Conservation (phyloP, 352 stramenopile genomes). For the Globisporangium rhizosaccharum region DNA sequence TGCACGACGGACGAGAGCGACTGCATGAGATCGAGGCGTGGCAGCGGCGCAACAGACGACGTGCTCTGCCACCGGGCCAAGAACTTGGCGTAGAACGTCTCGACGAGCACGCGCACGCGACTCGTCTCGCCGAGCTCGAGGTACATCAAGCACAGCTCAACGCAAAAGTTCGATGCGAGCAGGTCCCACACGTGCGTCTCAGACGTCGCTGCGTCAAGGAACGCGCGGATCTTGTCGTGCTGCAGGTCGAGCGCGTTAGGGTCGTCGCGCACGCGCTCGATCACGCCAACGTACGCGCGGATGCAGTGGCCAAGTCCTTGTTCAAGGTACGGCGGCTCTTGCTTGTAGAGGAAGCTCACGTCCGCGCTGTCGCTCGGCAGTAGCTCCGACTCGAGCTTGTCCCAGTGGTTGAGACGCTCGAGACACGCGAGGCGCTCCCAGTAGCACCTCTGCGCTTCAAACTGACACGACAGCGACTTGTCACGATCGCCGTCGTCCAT, state of each 20-base stretch:
- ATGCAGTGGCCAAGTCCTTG: slow-evolving; percentile 56
- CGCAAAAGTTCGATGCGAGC: slow-evolving; percentile 37
- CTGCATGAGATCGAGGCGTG: slow-evolving; percentile 56
- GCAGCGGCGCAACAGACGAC: slow-evolving; percentile 33
- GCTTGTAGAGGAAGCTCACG: slow-evolving; percentile 43
- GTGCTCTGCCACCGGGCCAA: slow-evolving; percentile 56
- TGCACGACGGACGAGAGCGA: slow-evolving; percentile 58
- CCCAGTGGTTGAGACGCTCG: slow-evolving; percentile 67
- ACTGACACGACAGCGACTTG: slow-evolving; percentile 20
- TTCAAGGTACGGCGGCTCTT: slow-evolving; percentile 58
- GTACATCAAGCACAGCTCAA: slow-evolving; percentile 43
- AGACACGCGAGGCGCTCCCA: slow-evolving; percentile 65
- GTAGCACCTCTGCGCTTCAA: slow-evolving; percentile 48
- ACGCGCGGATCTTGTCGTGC: slow-evolving; percentile 9
- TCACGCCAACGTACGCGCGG: slow-evolving; percentile 33
- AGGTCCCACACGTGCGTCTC: slow-evolving; percentile 31
- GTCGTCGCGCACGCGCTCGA: slow-evolving; percentile 10
- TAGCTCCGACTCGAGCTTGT: slow-evolving; percentile 47
- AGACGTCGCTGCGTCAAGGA: slow-evolving; percentile 22
- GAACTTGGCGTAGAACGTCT: slow-evolving; percentile 52
- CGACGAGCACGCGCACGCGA: slow-evolving; percentile 44
- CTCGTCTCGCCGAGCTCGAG: slow-evolving; percentile 39
- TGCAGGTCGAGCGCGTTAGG: not conserved
- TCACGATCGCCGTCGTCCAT: slow-evolving; percentile 16
- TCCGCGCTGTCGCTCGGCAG: slow-evolving; percentile 8